These are phyloP conservation scores for Barbatosphaeria neglecta DNA, from an alignment of 495 filamentous ascomycete genomes.

Conservation along the genomic window DNA sequence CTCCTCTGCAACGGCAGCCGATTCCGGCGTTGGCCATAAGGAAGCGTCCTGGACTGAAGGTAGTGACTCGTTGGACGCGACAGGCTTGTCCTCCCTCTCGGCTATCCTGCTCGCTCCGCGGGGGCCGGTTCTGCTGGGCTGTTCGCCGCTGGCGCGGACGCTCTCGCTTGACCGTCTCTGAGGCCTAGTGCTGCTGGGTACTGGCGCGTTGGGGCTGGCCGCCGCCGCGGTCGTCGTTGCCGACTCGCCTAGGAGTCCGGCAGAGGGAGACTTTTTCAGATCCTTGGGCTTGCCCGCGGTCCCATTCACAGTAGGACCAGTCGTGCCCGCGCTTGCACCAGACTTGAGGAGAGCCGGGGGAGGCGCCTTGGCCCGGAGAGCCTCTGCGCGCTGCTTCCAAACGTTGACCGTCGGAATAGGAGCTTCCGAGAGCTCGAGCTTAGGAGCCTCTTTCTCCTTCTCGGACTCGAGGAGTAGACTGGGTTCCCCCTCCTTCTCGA, in stretches of 20 bases:
- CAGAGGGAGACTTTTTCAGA: slow-evolving; percentile 12
- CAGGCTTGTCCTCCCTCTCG: slow-evolving; percentile 38
- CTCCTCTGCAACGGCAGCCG: slow-evolving; percentile 60
- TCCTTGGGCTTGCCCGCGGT: slow-evolving; percentile 13
- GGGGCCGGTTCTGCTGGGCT: slow-evolving; percentile 28
- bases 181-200: slow-evolving; percentile 28
- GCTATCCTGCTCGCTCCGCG: slow-evolving; percentile 32
- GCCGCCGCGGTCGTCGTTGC: no score
- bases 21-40: slow-evolving; percentile 85
- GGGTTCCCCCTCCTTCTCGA: slow-evolving; percentile 31
- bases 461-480: slow-evolving; percentile 29
- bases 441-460: slow-evolving; percentile 38
- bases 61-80: slow-evolving; percentile 13
- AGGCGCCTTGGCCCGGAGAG: slow-evolving; percentile 50
- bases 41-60: slow-evolving; percentile 55
- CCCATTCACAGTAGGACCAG: background rate
- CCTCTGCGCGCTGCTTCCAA: slow-evolving; percentile 66
- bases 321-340: background rate
- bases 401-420: slow-evolving; percentile 71
- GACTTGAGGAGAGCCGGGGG: slow-evolving; percentile 11
- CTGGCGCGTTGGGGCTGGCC: slow-evolving; percentile 6
- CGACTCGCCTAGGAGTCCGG: slow-evolving; percentile 10
- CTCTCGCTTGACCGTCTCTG: slow-evolving; percentile 41
- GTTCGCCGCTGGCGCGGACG: slow-evolving; percentile 30
- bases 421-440: slow-evolving; percentile 65